These are phyloP conservation scores for Xylaria sp. DNA, from an alignment of 2,329 filamentous ascomycete genomes.

Conservation along the genomic window DNA sequence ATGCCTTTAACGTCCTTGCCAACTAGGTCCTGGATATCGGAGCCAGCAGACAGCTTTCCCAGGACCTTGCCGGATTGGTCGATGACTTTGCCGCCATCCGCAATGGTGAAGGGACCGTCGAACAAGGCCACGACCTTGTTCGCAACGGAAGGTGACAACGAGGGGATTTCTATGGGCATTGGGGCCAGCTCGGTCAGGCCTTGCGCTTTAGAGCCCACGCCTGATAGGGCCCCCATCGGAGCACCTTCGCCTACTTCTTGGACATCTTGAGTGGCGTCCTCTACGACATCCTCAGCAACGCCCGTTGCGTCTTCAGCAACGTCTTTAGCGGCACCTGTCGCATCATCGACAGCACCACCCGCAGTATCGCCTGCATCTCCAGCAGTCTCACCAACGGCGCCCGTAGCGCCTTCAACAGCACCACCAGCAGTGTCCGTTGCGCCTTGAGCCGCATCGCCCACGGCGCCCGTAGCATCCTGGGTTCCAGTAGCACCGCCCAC, in stretches of 20 bases:
- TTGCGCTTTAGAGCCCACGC: conserved; percentile 29
- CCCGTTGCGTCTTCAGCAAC: conserved; percentile 29
- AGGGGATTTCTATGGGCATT: conserved; percentile 46
- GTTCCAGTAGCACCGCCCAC: conserved; percentile 35
- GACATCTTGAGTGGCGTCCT: conserved; percentile 30
- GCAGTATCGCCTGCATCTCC: conserved; percentile 27
- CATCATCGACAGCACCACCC: conserved; percentile 29
- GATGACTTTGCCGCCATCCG: conserved; percentile 62
- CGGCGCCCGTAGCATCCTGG: conserved; percentile 30
- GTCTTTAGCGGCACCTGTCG: conserved; percentile 25
- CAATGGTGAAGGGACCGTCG: conserved; percentile 53
- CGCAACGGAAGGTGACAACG: conserved; percentile 49
- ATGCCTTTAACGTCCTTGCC: conserved; percentile 70
- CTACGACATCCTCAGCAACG: conserved; percentile 26
- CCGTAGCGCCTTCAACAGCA: conserved; percentile 31
- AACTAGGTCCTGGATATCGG: conserved; percentile 48
- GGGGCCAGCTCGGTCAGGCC: conserved; percentile 29
- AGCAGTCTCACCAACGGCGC: conserved; percentile 28
- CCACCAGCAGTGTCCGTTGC: conserved; percentile 31
- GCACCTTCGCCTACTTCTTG: conserved; percentile 28
- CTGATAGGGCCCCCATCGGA: conserved; percentile 24
- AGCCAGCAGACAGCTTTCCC: conserved; percentile 47
- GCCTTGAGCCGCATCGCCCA: conserved; percentile 32
- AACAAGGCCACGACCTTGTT: conserved; percentile 55
- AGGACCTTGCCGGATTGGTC: conserved; percentile 63